Conservation (phyloP, 768 basidiomycete genomes). For the Erythrobasidium yunnanense region DNA sequence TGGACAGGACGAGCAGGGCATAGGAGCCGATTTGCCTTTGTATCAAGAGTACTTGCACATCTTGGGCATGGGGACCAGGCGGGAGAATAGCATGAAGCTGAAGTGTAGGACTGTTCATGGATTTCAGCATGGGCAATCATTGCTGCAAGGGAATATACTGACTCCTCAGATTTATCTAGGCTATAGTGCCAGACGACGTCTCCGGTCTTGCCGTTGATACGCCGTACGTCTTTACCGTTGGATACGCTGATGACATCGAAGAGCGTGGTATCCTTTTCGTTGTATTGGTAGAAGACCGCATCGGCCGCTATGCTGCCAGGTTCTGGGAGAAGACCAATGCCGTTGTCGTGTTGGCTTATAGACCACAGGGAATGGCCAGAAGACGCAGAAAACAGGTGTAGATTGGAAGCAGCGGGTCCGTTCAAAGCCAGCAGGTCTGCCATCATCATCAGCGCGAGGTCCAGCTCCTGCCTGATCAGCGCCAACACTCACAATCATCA, state of each 20-base stretch:
- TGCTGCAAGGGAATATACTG: background rate
- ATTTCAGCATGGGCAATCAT: background rate
- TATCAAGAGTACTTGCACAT: background rate
- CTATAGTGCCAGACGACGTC: background rate
- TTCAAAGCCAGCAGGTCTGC: background rate
- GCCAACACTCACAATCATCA: conserved; percentile 1
- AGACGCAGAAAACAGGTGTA: conserved; percentile 17
- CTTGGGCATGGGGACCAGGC: background rate
- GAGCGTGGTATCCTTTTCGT: background rate
- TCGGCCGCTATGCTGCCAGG: conserved; percentile 6
- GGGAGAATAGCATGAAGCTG: conserved; percentile 10
- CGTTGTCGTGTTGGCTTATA: background rate
- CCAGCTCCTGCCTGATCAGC: background rate
- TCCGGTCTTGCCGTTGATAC: conserved; percentile 12
- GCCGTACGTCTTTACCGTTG: conserved; percentile 3
- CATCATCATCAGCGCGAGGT: background rate
- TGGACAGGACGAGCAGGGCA: background rate
- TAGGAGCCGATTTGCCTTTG: background rate
- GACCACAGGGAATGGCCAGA: conserved; percentile 17
- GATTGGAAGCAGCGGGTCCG: conserved; percentile 3
- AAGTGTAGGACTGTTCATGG: background rate
- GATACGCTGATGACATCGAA: conserved; percentile 9
- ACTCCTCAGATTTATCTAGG: background rate
- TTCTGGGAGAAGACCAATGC: conserved; percentile 12
- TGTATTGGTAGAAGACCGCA: conserved; percentile 13